Conservation (phyloP, 176 grass and related monocot genomes). For the Chloris gayana region DNA sequence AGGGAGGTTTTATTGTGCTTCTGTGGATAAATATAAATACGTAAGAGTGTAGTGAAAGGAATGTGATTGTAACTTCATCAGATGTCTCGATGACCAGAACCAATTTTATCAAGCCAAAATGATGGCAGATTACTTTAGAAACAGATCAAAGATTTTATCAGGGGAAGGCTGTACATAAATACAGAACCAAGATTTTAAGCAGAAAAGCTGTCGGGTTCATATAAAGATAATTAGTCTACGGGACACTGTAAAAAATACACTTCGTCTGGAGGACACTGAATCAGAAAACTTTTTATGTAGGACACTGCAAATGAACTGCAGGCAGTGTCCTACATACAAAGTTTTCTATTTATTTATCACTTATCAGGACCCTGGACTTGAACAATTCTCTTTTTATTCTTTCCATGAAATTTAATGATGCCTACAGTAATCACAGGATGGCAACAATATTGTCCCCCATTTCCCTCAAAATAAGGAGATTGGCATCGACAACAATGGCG, state of each 20-base stretch:
- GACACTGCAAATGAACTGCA: too few relatives aligned
- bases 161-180: neutral
- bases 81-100: slow-evolving; percentile 7
- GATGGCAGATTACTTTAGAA: neutral
- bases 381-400: neutral
- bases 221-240: too few relatives aligned
- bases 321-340: too few relatives aligned
- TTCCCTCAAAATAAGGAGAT: neutral
- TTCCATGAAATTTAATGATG: neutral
- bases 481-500: neutral
- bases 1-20: neutral
- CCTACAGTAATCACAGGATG: neutral
- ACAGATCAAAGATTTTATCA: neutral
- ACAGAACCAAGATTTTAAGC: neutral
- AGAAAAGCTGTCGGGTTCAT: neutral
- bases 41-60: slow-evolving; percentile 3
- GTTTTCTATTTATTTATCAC: neutral
- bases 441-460: neutral
- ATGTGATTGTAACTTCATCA: neutral
- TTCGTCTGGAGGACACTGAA: too few relatives aligned
- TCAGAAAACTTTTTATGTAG: too few relatives aligned
- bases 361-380: neutral
- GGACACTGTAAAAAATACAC: too few relatives aligned
- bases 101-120: neutral
- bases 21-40: neutral